Conservation (phyloP, 73 alveolate species). For the Uronychia binucleata region DNA sequence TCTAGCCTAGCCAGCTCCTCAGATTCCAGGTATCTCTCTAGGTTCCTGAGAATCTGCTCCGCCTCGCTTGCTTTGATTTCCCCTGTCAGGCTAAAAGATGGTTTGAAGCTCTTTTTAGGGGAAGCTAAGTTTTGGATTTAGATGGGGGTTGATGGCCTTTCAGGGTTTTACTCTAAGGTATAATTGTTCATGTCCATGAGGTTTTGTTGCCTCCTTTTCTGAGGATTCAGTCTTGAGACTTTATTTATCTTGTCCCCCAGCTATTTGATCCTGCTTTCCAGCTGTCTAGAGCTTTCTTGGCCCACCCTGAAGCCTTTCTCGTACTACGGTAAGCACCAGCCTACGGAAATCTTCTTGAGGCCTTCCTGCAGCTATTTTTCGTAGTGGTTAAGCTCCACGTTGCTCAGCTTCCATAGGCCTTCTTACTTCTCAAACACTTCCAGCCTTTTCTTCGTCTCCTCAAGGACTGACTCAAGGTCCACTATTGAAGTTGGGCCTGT, state of each 20-base stretch:
- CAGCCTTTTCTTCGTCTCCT: too few relatives aligned
- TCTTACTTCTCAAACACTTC: too few relatives aligned
- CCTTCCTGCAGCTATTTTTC: too few relatives aligned
- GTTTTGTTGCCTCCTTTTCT: background rate
- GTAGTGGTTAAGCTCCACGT: too few relatives aligned
- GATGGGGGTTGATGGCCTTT: background rate
- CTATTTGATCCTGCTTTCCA: background rate
- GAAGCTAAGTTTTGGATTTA: background rate
- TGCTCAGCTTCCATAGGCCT: too few relatives aligned
- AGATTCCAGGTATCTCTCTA: background rate
- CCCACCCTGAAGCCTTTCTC: background rate
- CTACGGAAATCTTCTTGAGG: too few relatives aligned
- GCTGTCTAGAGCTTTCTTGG: background rate
- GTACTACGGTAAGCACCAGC: too few relatives aligned
- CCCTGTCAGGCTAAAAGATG: background rate
- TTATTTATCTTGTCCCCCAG: background rate
- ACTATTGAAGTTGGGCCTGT: too few relatives aligned
- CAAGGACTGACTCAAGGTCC: too few relatives aligned
- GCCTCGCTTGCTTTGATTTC: background rate
- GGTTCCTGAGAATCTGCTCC: background rate
- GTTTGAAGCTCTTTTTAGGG: background rate
- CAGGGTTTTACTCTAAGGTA: background rate
- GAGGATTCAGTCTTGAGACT: background rate
- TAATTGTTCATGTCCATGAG: background rate
- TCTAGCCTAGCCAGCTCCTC: background rate